These are phyloP conservation scores for Ensete glaucum DNA, from an alignment of 176 grass and related monocot genomes.

Conservation along the genomic window DNA sequence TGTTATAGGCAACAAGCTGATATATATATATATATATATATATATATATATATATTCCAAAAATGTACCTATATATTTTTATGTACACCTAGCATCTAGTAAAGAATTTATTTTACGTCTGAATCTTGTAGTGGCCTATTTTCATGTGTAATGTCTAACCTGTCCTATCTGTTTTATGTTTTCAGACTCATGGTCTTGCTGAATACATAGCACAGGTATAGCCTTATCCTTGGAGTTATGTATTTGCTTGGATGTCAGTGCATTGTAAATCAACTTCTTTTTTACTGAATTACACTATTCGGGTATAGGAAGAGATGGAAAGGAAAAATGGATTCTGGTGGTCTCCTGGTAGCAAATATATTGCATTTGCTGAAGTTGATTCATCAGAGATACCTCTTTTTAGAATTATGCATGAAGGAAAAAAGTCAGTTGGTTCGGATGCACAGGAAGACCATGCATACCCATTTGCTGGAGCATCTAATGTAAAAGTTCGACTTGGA, in stretches of 20 bases:
- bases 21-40: no score
- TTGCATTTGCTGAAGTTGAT: conserved; percentile 89
- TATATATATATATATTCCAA: no score
- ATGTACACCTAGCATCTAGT: background rate
- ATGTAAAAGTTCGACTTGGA: conserved; percentile 81
- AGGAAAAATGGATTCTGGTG: conserved; percentile 99
- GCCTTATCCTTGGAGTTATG: background rate
- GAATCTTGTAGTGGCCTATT: conserved; percentile 1
- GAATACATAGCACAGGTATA: conserved; percentile 97
- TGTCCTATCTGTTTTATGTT: conserved; percentile 47
- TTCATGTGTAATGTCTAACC: conserved; percentile 43
- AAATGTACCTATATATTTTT: background rate
- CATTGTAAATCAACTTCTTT: conserved; percentile 6
- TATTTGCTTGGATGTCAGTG: background rate
- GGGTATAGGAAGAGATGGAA: conserved; percentile 96
- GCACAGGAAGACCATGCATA: conserved; percentile 97
- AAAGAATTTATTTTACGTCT: background rate
- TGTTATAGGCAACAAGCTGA: no score
- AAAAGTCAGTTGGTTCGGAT: conserved; percentile 64
- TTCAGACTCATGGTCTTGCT: conserved; percentile 87
- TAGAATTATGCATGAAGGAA: conserved; percentile 99
- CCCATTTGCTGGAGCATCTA: conserved; percentile 88
- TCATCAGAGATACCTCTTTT: conserved; percentile 87
- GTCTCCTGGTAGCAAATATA: conserved; percentile 85
- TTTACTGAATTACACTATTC: conserved; percentile 20